Evolutionary conservation across 805 yeast species (phyloP).

Genomic region (Metschnikowia picachoensis): DNA sequence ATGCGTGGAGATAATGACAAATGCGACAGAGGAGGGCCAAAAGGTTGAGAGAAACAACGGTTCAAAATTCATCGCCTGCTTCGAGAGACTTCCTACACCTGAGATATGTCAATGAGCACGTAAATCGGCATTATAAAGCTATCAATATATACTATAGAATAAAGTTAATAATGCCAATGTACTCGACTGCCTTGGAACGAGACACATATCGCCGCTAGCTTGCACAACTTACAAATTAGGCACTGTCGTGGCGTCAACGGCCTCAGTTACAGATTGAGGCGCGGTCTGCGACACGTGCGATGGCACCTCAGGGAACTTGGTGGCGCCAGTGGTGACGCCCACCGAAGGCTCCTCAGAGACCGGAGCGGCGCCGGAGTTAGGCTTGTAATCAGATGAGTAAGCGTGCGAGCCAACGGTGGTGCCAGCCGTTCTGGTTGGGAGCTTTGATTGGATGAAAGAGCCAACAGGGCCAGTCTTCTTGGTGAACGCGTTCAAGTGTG

Average conservation of each 20-base stretch:
- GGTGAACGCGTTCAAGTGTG: constrained; percentile 54
- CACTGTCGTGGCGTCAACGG: constrained; percentile 7
- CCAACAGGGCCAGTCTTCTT: constrained; percentile 67
- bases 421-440: constrained; percentile 68
- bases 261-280: constrained; percentile 7
- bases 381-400: constrained; percentile 12
- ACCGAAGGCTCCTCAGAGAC: constrained; percentile 17
- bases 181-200: neutral
- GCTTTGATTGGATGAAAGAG: constrained; percentile 50
- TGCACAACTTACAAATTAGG: constrained; percentile 6
- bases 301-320: constrained; percentile 43
- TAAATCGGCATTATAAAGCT: constrained; percentile 5
- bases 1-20: constrained; percentile 84
- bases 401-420: constrained; percentile 50
- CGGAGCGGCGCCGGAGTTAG: constrained; percentile 8
- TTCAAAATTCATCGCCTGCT: constrained; percentile 83
- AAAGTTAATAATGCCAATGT: constrained; percentile 1
- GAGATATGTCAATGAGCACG: constrained; percentile 19
- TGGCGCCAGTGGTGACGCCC: constrained; percentile 32
- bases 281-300: constrained; percentile 12
- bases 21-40: constrained; percentile 97
- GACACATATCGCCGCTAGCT: neutral
- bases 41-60: constrained; percentile 92
- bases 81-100: constrained; percentile 65
- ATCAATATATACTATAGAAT: constrained; percentile 1